Evolutionary conservation across 345 rosid genomes (phyloP).

Genomic region (Carallia pectinifolia): DNA sequence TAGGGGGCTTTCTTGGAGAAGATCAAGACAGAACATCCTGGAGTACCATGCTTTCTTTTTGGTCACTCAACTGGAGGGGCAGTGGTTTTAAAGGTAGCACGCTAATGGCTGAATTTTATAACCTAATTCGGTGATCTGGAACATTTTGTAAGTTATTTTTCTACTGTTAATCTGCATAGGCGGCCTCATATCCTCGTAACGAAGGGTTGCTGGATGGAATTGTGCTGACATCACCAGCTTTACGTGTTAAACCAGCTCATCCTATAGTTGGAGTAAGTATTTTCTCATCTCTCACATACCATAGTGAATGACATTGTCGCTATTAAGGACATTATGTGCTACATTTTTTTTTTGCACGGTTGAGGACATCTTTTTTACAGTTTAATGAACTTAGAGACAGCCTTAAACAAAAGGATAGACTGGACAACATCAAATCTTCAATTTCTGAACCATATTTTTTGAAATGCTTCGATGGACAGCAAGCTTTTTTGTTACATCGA

Average conservation of each 20-base stretch:
- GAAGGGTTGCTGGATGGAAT: slow-evolving; percentile 76
- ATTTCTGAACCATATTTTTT: background rate
- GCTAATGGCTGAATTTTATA: background rate
- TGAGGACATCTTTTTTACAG: background rate
- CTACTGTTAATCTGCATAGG: slow-evolving; percentile 38
- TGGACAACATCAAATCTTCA: too few species aligned
- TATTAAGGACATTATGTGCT: background rate
- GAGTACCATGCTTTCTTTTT: slow-evolving; percentile 90
- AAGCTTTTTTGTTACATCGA: background rate
- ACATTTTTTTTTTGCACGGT: background rate
- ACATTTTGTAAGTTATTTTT: background rate
- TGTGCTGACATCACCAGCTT: slow-evolving; percentile 86
- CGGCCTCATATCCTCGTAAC: slow-evolving; percentile 54
- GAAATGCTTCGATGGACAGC: background rate
- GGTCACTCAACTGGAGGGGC: slow-evolving; percentile 99
- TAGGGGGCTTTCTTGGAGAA: slow-evolving; percentile 88
- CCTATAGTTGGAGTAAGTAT: slow-evolving; percentile 85
- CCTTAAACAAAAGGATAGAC: background rate
- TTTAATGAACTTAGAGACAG: background rate
- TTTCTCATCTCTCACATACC: background rate
- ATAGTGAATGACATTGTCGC: background rate
- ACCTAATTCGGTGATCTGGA: background rate
- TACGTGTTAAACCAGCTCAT: slow-evolving; percentile 92
- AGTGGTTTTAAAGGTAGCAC: slow-evolving; percentile 87
- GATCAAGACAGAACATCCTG: slow-evolving; percentile 69